These are phyloP conservation scores for Penicillium desertorum DNA, from an alignment of 495 filamentous ascomycete species.

Conservation along the genomic window DNA sequence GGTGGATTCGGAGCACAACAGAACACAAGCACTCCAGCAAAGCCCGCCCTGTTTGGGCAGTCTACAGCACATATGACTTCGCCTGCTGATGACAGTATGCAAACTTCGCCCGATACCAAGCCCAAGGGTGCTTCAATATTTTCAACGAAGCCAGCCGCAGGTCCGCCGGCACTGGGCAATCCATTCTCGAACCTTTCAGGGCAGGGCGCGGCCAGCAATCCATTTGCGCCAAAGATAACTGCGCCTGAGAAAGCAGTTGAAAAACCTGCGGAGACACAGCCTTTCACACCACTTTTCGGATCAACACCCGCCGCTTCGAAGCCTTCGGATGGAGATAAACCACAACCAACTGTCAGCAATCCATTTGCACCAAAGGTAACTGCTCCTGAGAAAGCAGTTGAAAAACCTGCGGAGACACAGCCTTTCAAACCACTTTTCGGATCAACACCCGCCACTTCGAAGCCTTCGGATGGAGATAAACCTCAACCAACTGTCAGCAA, in stretches of 20 bases:
- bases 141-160: slow-evolving; percentile 12
- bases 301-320: slow-evolving; percentile 6
- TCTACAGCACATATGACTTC: slow-evolving; percentile 20
- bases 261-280: slow-evolving; percentile 12
- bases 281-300: slow-evolving; percentile 19
- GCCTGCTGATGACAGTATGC: slow-evolving; percentile 41
- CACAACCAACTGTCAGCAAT: slow-evolving; percentile 1
- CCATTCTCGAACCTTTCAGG: slow-evolving; percentile 16
- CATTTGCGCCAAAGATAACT: slow-evolving; percentile 14
- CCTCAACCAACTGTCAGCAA: slow-evolving; percentile 1
- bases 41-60: slow-evolving; percentile 26
- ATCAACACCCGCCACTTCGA: slow-evolving; percentile 3
- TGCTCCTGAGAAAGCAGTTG: slow-evolving; percentile 1
- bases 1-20: slow-evolving; percentile 28
- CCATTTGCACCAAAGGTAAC: slow-evolving; percentile 12
- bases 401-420: slow-evolving; percentile 11
- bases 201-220: slow-evolving; percentile 7
- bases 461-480: slow-evolving; percentile 7
- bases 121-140: slow-evolving; percentile 21
- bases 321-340: slow-evolving; percentile 2
- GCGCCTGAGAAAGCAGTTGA: slow-evolving; percentile 1
- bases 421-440: slow-evolving; percentile 20
- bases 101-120: slow-evolving; percentile 45
- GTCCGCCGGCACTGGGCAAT: slow-evolving; percentile 6
- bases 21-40: slow-evolving; percentile 16